A percentile compares a stretch with the other conserved stretches of the same genome.
These are phyloP conservation scores for Coniochaeta sp. DNA, from an alignment of 2,329 filamentous ascomycete species.

Conservation along the genomic window DNA sequence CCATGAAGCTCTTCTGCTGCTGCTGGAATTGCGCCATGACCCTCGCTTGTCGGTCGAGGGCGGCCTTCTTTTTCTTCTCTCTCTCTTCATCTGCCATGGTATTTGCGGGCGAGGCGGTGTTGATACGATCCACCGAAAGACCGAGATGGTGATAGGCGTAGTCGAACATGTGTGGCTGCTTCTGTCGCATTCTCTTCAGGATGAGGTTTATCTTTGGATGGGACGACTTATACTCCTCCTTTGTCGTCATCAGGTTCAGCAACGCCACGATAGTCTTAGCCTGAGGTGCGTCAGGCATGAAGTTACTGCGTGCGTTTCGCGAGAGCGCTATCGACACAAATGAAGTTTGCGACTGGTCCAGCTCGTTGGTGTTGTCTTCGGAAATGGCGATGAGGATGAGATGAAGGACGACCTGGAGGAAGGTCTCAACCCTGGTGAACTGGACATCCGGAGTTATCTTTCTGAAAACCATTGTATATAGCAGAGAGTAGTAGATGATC, in stretches of 20 bases:
- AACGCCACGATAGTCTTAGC: conserved; percentile 57
- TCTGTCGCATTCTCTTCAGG: conserved; percentile 77
- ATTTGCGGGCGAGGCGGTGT: conserved; percentile 72
- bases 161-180: conserved; percentile 66
- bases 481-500: conserved; percentile 78
- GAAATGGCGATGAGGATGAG: conserved; percentile 76
- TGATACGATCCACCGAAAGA: conserved; percentile 69
- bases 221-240: conserved; percentile 72
- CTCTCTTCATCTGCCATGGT: conserved; percentile 62
- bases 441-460: conserved; percentile 68
- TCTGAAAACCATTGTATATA: conserved; percentile 68
- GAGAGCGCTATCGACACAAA: conserved; percentile 68
- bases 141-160: conserved; percentile 56
- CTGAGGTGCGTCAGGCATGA: conserved; percentile 45
- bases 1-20: conserved; percentile 91
- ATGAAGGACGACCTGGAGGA: conserved; percentile 86
- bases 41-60: conserved; percentile 78
- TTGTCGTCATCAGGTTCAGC: conserved; percentile 53
- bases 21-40: conserved; percentile 99
- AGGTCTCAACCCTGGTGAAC: conserved; percentile 77
- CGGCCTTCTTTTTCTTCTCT: conserved; percentile 83
- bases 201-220: conserved; percentile 80
- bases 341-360: conserved; percentile 46
- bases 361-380: conserved; percentile 64
- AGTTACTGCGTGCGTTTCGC: conserved; percentile 53